phyloP scores from a whole-genome alignment of 192 early-diverging fungal genomes.

The Backusella liffmaniae region DNA sequence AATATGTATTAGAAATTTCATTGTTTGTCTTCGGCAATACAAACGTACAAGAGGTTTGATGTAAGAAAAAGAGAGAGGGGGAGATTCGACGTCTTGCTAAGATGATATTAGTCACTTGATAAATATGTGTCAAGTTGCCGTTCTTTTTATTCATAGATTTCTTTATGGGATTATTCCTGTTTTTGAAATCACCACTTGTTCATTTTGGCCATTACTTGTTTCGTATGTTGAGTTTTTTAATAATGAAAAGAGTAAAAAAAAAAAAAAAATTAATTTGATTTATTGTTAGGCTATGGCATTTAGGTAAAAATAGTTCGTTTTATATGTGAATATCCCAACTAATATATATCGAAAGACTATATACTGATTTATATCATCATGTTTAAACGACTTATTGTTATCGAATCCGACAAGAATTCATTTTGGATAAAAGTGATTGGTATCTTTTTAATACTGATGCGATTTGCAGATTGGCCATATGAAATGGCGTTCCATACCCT shows the following conservation, averaged over 20 bases:
- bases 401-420: slow-evolving; percentile 21
- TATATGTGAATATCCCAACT: background rate
- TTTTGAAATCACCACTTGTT: slow-evolving; percentile 34
- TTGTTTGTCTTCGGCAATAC: slow-evolving; percentile 29
- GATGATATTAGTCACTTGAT: slow-evolving; percentile 23
- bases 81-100: background rate
- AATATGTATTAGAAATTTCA: slow-evolving; percentile 29
- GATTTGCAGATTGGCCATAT: slow-evolving; percentile 43
- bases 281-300: slow-evolving; percentile 6
- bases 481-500: slow-evolving; percentile 22
- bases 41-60: slow-evolving; percentile 24
- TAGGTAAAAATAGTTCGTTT: background rate
- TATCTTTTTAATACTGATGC: slow-evolving; percentile 16
- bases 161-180: slow-evolving; percentile 33
- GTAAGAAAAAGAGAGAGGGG: slow-evolving; percentile 4
- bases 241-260: background rate
- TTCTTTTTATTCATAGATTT: slow-evolving; percentile 25
- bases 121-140: slow-evolving; percentile 26
- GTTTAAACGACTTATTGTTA: slow-evolving; percentile 31
- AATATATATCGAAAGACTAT: slow-evolving; percentile 19
- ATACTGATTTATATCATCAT: slow-evolving; percentile 30
- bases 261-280: background rate
- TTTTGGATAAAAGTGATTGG: slow-evolving; percentile 29
- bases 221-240: slow-evolving; percentile 26
- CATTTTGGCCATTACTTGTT: slow-evolving; percentile 33